Evolutionary conservation across 768 basidiomycete species (phyloP).

Genomic region (Strobilomyces confusus): DNA sequence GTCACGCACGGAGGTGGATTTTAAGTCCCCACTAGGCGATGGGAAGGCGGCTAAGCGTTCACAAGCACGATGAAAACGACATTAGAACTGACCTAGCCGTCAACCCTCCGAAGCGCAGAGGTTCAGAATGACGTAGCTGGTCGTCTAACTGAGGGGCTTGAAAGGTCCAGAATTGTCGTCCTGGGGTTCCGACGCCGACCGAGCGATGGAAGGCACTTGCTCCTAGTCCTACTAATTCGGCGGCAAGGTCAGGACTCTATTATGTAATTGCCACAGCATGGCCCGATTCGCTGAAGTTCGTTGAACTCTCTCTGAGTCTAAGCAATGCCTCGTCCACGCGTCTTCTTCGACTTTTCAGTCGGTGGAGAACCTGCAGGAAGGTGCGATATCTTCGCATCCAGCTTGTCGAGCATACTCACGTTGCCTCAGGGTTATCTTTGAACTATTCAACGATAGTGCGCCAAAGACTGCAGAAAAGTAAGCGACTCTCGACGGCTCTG

Average conservation of each 20-base stretch:
- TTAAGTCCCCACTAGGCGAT: constrained; percentile 1
- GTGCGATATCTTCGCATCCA: constrained; percentile 29
- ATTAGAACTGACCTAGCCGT: constrained; percentile 5
- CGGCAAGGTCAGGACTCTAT: background rate
- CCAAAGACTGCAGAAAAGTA: constrained; percentile 85
- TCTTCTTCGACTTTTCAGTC: constrained; percentile 65
- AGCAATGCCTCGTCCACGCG: constrained; percentile 54
- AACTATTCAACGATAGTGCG: constrained; percentile 66
- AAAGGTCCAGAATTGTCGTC: background rate
- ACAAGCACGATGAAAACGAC: background rate
- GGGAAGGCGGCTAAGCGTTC: constrained; percentile 4
- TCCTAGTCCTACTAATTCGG: background rate
- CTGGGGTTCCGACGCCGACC: background rate
- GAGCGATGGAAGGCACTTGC: background rate
- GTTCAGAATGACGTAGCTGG: background rate
- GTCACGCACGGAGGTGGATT: constrained; percentile 9
- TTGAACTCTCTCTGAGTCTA: background rate
- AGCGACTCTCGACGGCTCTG: constrained; percentile 12
- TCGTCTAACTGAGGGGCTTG: background rate
- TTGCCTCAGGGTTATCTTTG: constrained; percentile 58
- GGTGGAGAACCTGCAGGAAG: constrained; percentile 51
- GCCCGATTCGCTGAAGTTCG: background rate
- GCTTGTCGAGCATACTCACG: constrained; percentile 8
- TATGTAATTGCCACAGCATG: too few relatives aligned
- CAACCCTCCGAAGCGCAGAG: background rate